phyloP scores from a whole-genome alignment of 148 eudicot species.

The Simmondsia chinensis region DNA sequence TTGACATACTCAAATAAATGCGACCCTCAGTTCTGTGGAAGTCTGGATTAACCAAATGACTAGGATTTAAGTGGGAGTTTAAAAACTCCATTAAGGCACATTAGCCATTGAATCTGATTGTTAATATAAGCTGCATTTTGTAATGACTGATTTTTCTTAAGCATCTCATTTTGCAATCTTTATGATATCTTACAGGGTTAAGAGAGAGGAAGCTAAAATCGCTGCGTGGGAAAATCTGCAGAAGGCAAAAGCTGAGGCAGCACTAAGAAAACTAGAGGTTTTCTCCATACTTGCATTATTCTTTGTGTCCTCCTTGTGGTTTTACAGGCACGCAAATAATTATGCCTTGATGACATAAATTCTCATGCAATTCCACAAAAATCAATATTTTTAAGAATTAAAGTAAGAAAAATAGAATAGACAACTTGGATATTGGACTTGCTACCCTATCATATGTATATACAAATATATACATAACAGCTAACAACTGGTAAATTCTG shows the following conservation, averaged over 20 bases:
- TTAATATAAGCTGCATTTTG: background rate
- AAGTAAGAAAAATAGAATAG: too few species aligned
- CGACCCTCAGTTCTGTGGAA: too few species aligned
- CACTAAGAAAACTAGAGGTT: constrained; percentile 90
- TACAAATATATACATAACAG: too few species aligned
- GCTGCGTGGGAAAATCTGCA: constrained; percentile 97
- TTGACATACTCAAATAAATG: too few species aligned
- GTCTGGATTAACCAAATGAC: too few species aligned
- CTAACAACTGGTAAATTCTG: too few species aligned
- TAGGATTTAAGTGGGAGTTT: too few species aligned
- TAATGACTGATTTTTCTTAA: constrained; percentile 4
- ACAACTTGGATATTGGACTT: too few species aligned
- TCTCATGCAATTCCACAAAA: background rate
- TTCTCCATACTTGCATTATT: constrained; percentile 1
- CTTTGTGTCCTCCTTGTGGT: background rate
- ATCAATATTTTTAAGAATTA: too few species aligned
- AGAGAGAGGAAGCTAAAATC: constrained; percentile 85
- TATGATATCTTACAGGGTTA: constrained; percentile 28
- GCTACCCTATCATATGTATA: too few species aligned
- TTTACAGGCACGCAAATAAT: background rate
- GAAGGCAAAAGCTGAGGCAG: constrained; percentile 96
- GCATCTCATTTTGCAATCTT: background rate
- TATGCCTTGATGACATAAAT: background rate
- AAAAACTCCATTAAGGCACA: too few species aligned
- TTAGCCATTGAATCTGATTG: background rate